Evolutionary conservation across 164 flowering plant genomes (phyloP), one percentile per base, ranked within the genome.

Genomic region (Vitis amurensis): DNA sequence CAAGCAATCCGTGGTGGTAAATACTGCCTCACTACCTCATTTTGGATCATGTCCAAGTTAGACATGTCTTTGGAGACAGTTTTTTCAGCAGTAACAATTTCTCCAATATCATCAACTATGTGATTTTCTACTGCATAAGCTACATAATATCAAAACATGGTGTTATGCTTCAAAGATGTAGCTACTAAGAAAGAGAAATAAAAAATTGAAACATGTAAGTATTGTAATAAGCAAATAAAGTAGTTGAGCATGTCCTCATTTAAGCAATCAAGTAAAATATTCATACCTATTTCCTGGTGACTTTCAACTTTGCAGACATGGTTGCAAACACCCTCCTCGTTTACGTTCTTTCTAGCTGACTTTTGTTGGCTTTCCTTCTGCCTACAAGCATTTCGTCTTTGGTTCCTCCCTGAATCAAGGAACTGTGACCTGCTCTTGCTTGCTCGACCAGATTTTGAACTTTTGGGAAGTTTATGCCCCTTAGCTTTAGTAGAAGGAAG

Each of bases 1-100:
- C 99, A 95, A 67, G 99, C 99, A 70, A 68, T 83, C 58, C 81
- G 82, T 0, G 77, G 75, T 27, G 77, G 71, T 47, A 50, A 51
- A 63, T n/a, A 14, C 59, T 79, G 84, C 75, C 71, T 78, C 27
- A 15, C 64, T 8, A 62, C 63, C 48, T 64, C 82, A 65, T 58
- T 74, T 6, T 78, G 61, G 58, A 68, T 47, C 76, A 74, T 56
- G 47, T 68, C 74, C 50, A 69, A 53, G 69, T 73, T 61, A 48
- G 73, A 58, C 51, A 73, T 30, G 29, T 69, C 71, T 47, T 63
- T 78, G 52, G 71, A 68, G 55, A 62, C 66, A 75, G 58, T 14
- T 55, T 29, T 50, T 60, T 62, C 68, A 50, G 52, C 67, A 31
- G 61, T 12, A 51, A 65, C 61, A 12, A 19, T 31, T 73, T 76